Base-by-base conservation (phyloP, 441 rosid genomes). In the Jatropha multifida region DNA sequence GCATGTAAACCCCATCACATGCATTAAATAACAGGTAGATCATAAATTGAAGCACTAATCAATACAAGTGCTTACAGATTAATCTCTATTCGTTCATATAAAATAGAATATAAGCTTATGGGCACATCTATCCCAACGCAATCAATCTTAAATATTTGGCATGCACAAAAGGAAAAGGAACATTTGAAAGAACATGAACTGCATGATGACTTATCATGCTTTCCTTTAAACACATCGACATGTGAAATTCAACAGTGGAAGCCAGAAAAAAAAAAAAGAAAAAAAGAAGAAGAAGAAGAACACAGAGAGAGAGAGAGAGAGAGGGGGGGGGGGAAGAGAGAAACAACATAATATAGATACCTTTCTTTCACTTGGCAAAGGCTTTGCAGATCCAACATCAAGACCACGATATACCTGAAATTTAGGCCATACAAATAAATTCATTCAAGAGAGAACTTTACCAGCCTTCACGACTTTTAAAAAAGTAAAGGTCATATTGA, bases 321-420 rank as follows among this genome's bases (percentile, higher is more conserved):
- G 32, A 32, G 32, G 0, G 32, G 32, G 32, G 2, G 32, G 0
- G 32, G 0, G 2, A 1, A 32, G 32, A 0, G 32, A 32, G 32
- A 26, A 38, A 71, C 18, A n/a, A n/a, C 18, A 62, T 42, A 52
- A 41, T 8, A 32, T 13, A 69, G 32, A 65, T 41, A 88, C 94
- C 91, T 87, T 84, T 84, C 90, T 84, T 72, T 87, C 92, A 68
- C 71, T 77, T 48, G 38, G 44, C 37, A 90, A 86, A 82, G 96
- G 94, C 81, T 92, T 94, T 37, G 97, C 95, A 6, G 97, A 92
- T 40, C 97, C 97, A 82, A 94, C 86, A 88, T 91, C 93, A 78
- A 94, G 97, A 64, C 97, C 94, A n/a, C 70, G 81, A 60, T 90
- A 92, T 65, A 94, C 97, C 98, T 92, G 88, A 74, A 67, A 70